Evolutionary conservation across 2,329 filamentous ascomycete species (phyloP), one percentile per base, ranked within the genome.

Genomic region (Sporothrix luriei): DNA sequence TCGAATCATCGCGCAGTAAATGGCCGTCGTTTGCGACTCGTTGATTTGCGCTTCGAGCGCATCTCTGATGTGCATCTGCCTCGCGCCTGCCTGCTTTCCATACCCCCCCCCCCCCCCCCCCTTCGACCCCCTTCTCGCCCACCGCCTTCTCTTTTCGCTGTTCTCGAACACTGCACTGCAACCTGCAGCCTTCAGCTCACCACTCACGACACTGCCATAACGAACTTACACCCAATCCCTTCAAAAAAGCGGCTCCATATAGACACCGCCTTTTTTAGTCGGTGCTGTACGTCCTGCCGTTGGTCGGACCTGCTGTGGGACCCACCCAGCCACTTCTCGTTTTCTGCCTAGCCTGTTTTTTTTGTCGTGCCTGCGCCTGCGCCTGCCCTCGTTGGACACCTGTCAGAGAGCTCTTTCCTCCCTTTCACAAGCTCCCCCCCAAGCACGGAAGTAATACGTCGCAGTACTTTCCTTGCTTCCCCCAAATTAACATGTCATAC

Each of bases 291-390:
- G 14, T 38, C 38, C 10, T 38, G 21, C 38, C 26, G 24, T 68
- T 49, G 38, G 54, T 21, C 16, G 21, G 24, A 19, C 14, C 43
- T 43, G 19, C 26, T 29, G 24, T 65, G 16, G 24, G 21, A 62
- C 57, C 64, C 29, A 66, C 61, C 54, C 61, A 52, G 16, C 61
- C 68, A 57, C 51, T 40, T 59, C 40, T 55, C 43, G 54, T 62
- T 68, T 68, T 66, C 51, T 24, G 61, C 61, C 61, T 64, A 64
- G 61, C 43, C 62, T 57, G 9, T 6, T 51, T 55, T 61, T 49
- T 66, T 49, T 65, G n/a, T 40, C 19, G 11, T 38, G n/a, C 48
- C 64, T 40, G 48, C n/a, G n/a, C 48, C 64, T 40, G 48, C n/a
- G 16, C 48, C 46, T 48, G 14, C 46, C 48, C 10, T 24, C 21